Percentiles rank a stretch among this genome's conserved stretches.
phyloP scores from a whole-genome alignment of 768 basidiomycete species.

The Phanerochaete carnosa region DNA sequence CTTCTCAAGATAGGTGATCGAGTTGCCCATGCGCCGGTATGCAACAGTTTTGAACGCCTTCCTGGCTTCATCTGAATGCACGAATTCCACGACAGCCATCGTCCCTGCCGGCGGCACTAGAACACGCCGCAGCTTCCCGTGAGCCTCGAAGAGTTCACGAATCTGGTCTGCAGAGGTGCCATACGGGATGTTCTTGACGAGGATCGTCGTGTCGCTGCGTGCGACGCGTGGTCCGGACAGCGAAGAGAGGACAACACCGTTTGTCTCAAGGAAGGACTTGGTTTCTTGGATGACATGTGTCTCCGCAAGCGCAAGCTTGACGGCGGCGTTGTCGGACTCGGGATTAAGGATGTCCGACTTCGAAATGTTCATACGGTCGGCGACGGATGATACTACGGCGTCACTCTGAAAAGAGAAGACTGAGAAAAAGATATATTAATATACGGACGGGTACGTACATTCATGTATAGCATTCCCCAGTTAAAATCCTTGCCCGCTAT shows the following conservation, averaged over 20 bases:
- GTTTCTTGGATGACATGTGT: slow-evolving; percentile 96
- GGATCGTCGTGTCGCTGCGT: slow-evolving; percentile 76
- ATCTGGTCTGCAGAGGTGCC: slow-evolving; percentile 76
- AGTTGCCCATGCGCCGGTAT: slow-evolving; percentile 86
- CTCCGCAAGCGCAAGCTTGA: slow-evolving; percentile 94
- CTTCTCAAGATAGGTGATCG: slow-evolving; percentile 89
- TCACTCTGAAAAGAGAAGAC: slow-evolving; percentile 60
- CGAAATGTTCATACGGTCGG: slow-evolving; percentile 80
- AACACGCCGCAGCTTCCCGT: slow-evolving; percentile 69
- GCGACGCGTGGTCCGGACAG: slow-evolving; percentile 41
- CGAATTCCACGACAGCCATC: slow-evolving; percentile 88
- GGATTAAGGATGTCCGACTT: slow-evolving; percentile 90
- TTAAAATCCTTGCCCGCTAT: slow-evolving; percentile 78
- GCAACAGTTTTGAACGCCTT: slow-evolving; percentile 80
- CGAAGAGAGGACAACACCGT: slow-evolving; percentile 62
- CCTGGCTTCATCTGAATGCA: slow-evolving; percentile 62
- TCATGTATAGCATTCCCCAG: slow-evolving; percentile 96
- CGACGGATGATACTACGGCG: slow-evolving; percentile 88
- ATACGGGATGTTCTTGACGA: slow-evolving; percentile 97
- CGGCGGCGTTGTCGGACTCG: slow-evolving; percentile 77
- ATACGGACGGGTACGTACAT: slow-evolving; percentile 58
- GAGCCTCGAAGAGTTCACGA: slow-evolving; percentile 72
- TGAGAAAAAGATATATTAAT: slow-evolving; percentile 22
- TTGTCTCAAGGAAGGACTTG: slow-evolving; percentile 80
- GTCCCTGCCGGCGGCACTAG: slow-evolving; percentile 91